These are phyloP conservation scores for Tetraselmis chui DNA, from an alignment of 139 green algal genomes.

Conservation along the genomic window DNA sequence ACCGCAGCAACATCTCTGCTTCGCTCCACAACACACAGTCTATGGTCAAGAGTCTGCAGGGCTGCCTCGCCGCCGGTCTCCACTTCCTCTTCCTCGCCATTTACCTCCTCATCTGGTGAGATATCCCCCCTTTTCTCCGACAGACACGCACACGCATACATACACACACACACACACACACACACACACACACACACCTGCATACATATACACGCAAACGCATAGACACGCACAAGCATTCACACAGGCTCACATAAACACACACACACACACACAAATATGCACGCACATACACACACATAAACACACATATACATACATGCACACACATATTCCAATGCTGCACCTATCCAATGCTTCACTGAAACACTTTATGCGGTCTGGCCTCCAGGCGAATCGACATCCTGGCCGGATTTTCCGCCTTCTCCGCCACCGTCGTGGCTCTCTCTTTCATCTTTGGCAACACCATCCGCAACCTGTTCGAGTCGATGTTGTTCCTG, in stretches of 20 bases:
- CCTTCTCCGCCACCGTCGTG: constrained; percentile 38
- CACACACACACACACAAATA: no score
- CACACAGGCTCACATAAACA: no score
- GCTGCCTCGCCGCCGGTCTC: constrained; percentile 18
- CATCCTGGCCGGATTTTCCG: constrained; percentile 25
- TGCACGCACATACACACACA: no score
- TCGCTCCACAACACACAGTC: constrained; percentile 38
- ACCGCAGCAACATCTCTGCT: constrained; percentile 40
- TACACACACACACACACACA: no score
- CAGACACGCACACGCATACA: no score
- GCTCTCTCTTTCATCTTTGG: constrained; percentile 49
- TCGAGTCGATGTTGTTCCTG: constrained; percentile 43
- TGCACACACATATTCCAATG: no score
- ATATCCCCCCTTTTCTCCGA: background rate
- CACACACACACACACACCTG: no score
- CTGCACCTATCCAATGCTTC: background rate
- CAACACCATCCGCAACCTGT: constrained; percentile 25
- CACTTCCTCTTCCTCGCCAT: constrained; percentile 39
- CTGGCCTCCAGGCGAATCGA: background rate
- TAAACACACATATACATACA: no score
- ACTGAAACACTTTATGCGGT: background rate
- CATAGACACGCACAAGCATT: no score
- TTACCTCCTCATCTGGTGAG: constrained; percentile 43
- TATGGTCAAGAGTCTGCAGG: constrained; percentile 37
- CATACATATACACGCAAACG: no score